Conservation (phyloP, 2,329 filamentous ascomycete species). For the Alternaria longipes region DNA sequence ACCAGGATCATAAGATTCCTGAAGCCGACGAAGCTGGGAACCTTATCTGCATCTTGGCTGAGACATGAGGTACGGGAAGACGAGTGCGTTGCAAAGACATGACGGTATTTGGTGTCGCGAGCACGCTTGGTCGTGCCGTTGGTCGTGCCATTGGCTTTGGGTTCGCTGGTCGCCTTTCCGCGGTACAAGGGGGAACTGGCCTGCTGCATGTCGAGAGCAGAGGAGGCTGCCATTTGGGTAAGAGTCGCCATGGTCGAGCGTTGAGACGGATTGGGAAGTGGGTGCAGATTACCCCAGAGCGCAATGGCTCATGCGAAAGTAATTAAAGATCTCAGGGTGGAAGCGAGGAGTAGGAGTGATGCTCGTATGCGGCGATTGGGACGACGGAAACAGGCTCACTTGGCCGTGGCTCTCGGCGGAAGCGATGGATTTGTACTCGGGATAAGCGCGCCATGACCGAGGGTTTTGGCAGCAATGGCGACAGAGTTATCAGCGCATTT, state of each 20-base stretch:
- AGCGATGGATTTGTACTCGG: constrained; percentile 11
- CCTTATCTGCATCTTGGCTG: constrained; percentile 78
- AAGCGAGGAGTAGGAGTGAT: constrained; percentile 19
- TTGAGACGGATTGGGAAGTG: constrained; percentile 10
- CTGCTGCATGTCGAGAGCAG: constrained; percentile 32
- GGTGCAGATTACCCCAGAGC: constrained; percentile 3
- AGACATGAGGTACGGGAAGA: constrained; percentile 77
- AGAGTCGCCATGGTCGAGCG: constrained; percentile 45
- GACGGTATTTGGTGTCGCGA: constrained; percentile 76
- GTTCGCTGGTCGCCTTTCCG: constrained; percentile 32
- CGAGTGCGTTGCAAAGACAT: constrained; percentile 88
- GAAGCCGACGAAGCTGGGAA: constrained; percentile 91
- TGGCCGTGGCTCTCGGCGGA: constrained; percentile 24
- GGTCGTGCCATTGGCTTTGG: constrained; percentile 23
- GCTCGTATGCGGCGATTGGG: constrained; percentile 23
- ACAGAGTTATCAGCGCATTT: constrained; percentile 19
- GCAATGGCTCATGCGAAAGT: constrained; percentile 14
- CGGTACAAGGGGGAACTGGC: constrained; percentile 38
- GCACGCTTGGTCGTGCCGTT: constrained; percentile 29
- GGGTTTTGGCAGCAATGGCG: constrained; percentile 16
- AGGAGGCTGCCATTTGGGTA: constrained; percentile 34
- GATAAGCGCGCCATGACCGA: constrained; percentile 21
- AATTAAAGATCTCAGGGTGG: constrained; percentile 9
- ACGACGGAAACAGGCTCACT: constrained; percentile 31
- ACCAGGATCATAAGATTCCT: constrained; percentile 96